A percentile compares a stretch with the other conserved stretches of the same genome.
phyloP scores from a whole-genome alignment of 2,329 filamentous ascomycete species.

The Trichoderma atroviride region DNA sequence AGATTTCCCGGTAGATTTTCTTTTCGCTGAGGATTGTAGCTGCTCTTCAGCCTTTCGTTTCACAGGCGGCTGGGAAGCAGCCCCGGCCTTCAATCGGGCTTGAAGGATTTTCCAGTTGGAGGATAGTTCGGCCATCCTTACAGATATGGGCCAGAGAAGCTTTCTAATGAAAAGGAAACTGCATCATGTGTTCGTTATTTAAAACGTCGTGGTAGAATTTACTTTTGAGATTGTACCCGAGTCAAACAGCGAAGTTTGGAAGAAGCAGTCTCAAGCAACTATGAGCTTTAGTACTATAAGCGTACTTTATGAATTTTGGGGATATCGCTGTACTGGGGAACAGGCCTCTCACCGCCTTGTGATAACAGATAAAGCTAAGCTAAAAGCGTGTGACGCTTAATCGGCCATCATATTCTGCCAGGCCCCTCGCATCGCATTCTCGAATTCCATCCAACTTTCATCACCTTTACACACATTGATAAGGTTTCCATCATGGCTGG shows the following conservation, averaged over 20 bases:
- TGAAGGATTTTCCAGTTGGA: conserved; percentile 82
- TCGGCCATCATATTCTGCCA: conserved; percentile 24
- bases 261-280: not conserved
- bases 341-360: conserved; percentile 17
- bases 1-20: conserved; percentile 32
- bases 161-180: not conserved
- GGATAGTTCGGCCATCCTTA: conserved; percentile 52
- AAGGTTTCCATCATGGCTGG: conserved; percentile 55
- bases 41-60: conserved; percentile 48
- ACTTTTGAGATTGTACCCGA: not conserved
- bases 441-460: conserved; percentile 3
- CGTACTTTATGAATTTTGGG: not conserved
- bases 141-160: not conserved
- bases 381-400: not conserved
- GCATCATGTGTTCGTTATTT: not conserved
- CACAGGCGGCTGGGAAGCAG: conserved; percentile 42
- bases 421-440: conserved; percentile 5
- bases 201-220: not conserved
- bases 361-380: conserved; percentile 1
- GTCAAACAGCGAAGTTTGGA: not conserved
- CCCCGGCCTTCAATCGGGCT: conserved; percentile 57
- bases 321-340: not conserved
- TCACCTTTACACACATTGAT: conserved; percentile 17
- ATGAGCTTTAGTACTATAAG: not conserved
- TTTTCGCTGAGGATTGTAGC: conserved; percentile 37